phyloP scores from a whole-genome alignment of 306 rosid species.

The Cicer cuneatum region DNA sequence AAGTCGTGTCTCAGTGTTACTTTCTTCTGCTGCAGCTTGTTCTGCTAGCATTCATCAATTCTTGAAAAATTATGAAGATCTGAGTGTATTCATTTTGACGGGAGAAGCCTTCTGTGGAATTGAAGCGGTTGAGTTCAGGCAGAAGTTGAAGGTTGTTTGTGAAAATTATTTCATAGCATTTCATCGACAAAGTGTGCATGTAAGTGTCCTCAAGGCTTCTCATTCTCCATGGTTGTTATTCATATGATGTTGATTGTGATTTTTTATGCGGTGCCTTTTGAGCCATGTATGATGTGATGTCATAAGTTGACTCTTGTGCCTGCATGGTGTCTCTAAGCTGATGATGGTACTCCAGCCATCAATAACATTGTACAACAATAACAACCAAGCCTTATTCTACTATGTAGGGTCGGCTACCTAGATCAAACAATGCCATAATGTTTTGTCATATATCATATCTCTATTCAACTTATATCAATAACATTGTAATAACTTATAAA shows the following conservation, averaged over 20 bases:
- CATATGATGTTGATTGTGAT: slow-evolving; percentile 39
- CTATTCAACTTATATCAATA: no score
- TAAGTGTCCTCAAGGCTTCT: slow-evolving; percentile 61
- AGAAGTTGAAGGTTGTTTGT: slow-evolving; percentile 89
- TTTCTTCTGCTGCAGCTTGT: slow-evolving; percentile 84
- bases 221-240: slow-evolving; percentile 35
- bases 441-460: no score
- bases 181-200: slow-evolving; percentile 92
- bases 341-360: slow-evolving; percentile 31
- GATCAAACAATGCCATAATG: no score
- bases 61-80: slow-evolving; percentile 95
- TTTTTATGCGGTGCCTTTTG: slow-evolving; percentile 21
- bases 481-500: slow-evolving; percentile 8
- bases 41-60: slow-evolving; percentile 94
- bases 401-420: no score
- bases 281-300: slow-evolving; percentile 38
- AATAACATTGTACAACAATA: background rate
- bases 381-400: no score
- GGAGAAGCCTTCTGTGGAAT: slow-evolving; percentile 98
- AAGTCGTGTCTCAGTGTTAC: slow-evolving; percentile 91
- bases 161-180: slow-evolving; percentile 89
- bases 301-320: slow-evolving; percentile 19
- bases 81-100: slow-evolving; percentile 81
- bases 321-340: slow-evolving; percentile 20
- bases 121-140: slow-evolving; percentile 97